Evolutionary conservation across 2,329 filamentous ascomycete genomes (phyloP).

Genomic region (Dactylella cylindrospora): DNA sequence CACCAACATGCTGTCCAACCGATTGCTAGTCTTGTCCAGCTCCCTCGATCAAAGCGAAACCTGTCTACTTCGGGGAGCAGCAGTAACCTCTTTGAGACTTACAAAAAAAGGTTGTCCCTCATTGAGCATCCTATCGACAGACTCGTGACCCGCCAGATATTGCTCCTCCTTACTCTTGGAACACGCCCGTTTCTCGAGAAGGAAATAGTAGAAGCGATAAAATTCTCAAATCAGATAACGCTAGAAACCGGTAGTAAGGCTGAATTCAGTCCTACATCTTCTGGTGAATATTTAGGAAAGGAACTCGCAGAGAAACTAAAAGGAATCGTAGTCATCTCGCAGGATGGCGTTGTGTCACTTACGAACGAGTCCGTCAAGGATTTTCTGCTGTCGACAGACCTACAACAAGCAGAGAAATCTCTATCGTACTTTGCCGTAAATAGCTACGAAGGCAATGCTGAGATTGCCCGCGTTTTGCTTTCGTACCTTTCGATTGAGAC

Average conservation of each 20-base stretch:
- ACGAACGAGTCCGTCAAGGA: neutral
- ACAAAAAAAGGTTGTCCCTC: no score
- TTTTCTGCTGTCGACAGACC: slow-evolving; percentile 1
- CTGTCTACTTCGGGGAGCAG: no score
- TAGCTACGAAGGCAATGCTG: neutral
- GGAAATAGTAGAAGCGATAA: neutral
- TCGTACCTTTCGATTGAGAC: slow-evolving; percentile 3
- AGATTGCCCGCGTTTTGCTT: slow-evolving; percentile 12
- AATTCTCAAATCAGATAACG: no score
- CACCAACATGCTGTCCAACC: no score
- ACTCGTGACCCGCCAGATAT: neutral
- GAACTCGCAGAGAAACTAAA: neutral
- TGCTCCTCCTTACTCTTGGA: neutral
- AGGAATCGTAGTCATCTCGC: neutral
- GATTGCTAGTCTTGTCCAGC: no score
- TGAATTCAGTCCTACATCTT: no score
- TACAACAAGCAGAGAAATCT: slow-evolving; percentile 18
- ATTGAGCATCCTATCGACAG: no score
- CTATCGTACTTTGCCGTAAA: neutral
- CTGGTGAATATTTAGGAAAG: neutral
- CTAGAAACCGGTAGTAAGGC: no score
- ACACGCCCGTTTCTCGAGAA: neutral
- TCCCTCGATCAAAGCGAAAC: no score
- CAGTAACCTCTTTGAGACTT: no score
- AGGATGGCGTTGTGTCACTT: neutral